These are phyloP conservation scores for Poa annua DNA, from an alignment of 176 grass and related monocot genomes.

Conservation along the genomic window DNA sequence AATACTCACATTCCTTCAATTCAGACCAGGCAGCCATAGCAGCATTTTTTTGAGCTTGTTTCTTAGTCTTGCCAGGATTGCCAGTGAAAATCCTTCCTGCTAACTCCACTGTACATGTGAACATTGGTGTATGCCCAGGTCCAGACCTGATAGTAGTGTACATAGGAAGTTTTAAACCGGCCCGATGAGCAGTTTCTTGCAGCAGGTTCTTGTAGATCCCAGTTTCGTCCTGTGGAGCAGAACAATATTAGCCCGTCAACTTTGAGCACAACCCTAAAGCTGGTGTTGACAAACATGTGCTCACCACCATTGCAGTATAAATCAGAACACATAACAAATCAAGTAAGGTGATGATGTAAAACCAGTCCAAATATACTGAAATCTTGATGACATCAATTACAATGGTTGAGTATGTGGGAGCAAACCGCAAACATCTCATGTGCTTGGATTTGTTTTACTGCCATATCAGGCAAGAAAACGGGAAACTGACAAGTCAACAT, in stretches of 20 bases:
- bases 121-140: slow-evolving; percentile 85
- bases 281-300: not conserved
- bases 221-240: slow-evolving; percentile 81
- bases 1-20: slow-evolving; percentile 56
- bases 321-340: not conserved
- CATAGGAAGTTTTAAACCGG: slow-evolving; percentile 77
- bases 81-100: slow-evolving; percentile 90
- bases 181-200: slow-evolving; percentile 94
- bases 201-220: slow-evolving; percentile 98
- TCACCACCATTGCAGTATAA: slow-evolving; percentile 28
- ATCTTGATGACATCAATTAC: slow-evolving; percentile 37
- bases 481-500: slow-evolving; percentile 52
- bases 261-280: slow-evolving; percentile 21
- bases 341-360: slow-evolving; percentile 2
- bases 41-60: slow-evolving; percentile 97
- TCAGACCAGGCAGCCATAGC: slow-evolving; percentile 91
- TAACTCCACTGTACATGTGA: slow-evolving; percentile 95
- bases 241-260: slow-evolving; percentile 31
- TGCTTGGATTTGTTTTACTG: slow-evolving; percentile 37
- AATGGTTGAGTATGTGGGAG: slow-evolving; percentile 17
- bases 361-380: slow-evolving; percentile 22
- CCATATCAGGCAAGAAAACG: slow-evolving; percentile 29
- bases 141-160: slow-evolving; percentile 90
- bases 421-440: slow-evolving; percentile 30
- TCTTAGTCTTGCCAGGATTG: slow-evolving; percentile 95